These are phyloP conservation scores for Podospora conica DNA, from an alignment of 495 filamentous ascomycete genomes.

Conservation along the genomic window DNA sequence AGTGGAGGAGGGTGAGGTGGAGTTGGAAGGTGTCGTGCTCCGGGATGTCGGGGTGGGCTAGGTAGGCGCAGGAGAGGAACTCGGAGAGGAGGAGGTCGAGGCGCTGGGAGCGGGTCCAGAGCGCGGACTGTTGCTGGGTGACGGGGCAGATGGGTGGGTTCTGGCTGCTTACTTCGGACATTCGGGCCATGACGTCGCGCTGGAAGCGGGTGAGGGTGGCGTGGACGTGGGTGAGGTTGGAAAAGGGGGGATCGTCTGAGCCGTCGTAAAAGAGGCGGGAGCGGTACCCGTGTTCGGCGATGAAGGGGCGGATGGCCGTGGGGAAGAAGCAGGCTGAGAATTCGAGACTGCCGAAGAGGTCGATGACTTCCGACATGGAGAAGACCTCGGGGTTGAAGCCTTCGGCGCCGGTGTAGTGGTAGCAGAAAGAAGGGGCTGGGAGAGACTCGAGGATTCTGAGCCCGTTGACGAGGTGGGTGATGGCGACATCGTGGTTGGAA, in stretches of 20 bases:
- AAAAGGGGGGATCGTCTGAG: constrained; percentile 34
- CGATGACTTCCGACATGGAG: constrained; percentile 31
- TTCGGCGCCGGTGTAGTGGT: constrained; percentile 7
- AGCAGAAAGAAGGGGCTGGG: constrained; percentile 18
- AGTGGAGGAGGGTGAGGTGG: constrained; percentile 32
- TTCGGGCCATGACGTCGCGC: constrained; percentile 20
- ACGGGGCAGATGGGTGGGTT: neutral
- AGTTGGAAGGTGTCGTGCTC: constrained; percentile 9
- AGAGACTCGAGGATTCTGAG: constrained; percentile 32
- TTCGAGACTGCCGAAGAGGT: constrained; percentile 31
- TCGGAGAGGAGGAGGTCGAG: constrained; percentile 10
- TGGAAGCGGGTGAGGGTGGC: constrained; percentile 16
- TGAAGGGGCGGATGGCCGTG: constrained; percentile 55
- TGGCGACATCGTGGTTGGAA: constrained; percentile 26
- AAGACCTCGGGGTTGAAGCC: neutral
- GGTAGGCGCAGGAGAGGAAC: constrained; percentile 9
- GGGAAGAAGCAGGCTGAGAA: constrained; percentile 39
- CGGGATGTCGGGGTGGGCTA: constrained; percentile 7
- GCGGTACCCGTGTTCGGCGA: constrained; percentile 54
- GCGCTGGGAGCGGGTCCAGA: constrained; percentile 10
- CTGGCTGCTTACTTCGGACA: constrained; percentile 4
- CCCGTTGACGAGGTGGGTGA: constrained; percentile 35
- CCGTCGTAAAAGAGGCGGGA: constrained; percentile 43
- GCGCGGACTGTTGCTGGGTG: constrained; percentile 14
- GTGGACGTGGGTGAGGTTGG: constrained; percentile 8